phyloP scores from a whole-genome alignment of 1,284 basidiomycete species.

The Puccinia triticina region DNA sequence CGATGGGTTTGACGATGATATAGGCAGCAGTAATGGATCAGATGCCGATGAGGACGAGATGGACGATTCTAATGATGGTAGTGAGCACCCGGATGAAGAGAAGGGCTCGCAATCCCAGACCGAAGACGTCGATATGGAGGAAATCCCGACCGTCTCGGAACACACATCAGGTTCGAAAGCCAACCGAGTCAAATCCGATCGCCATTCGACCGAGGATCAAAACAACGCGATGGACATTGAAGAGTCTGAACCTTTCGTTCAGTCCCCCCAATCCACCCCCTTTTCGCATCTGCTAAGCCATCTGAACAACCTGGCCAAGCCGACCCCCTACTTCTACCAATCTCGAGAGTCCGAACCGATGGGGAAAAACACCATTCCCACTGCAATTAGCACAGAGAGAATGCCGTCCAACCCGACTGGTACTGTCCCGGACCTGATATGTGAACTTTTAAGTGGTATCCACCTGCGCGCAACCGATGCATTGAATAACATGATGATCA shows the following conservation, averaged over 20 bases:
- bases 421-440: slow-evolving; percentile 6
- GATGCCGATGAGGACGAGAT: not conserved
- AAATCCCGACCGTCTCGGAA: not conserved
- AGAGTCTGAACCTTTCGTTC: not conserved
- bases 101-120: not conserved
- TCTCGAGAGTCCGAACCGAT: not conserved
- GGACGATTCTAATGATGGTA: not conserved
- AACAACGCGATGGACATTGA: slow-evolving; percentile 7
- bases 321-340: slow-evolving; percentile 29
- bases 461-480: slow-evolving; percentile 35
- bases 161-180: not conserved
- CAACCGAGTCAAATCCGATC: not conserved
- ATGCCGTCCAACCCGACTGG: not conserved
- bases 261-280: not conserved
- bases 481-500: slow-evolving; percentile 45
- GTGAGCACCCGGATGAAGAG: not conserved
- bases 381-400: not conserved
- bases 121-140: slow-evolving; percentile 43
- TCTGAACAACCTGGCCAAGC: slow-evolving; percentile 17
- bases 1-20: slow-evolving; percentile 39
- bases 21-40: not conserved
- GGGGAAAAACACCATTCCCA: slow-evolving; percentile 16
- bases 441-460: slow-evolving; percentile 37
- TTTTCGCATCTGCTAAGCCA: slow-evolving; percentile 15
- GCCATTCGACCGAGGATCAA: slow-evolving; percentile 12